These are phyloP conservation scores for Sclerotinia trifoliorum DNA, from an alignment of 2,329 filamentous ascomycete genomes.

Conservation along the genomic window DNA sequence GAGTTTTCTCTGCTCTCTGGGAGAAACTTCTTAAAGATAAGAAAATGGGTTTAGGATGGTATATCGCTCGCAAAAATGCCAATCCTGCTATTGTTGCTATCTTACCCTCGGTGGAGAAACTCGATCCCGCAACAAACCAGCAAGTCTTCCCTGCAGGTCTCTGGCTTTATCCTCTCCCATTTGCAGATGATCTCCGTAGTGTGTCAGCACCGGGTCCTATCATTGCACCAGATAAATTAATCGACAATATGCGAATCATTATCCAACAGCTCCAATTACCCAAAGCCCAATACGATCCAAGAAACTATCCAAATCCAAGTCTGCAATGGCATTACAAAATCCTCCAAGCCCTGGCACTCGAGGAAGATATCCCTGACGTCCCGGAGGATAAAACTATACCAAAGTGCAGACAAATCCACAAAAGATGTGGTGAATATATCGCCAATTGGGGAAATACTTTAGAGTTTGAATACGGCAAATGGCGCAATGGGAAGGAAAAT, in stretches of 20 bases:
- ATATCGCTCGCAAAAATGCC: slow-evolving; percentile 76
- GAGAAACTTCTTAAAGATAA: slow-evolving; percentile 77
- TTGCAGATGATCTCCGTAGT: slow-evolving; percentile 81
- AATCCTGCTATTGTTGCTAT: slow-evolving; percentile 78
- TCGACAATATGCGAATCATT: slow-evolving; percentile 77
- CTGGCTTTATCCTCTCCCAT: slow-evolving; percentile 86
- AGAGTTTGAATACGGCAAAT: slow-evolving; percentile 46
- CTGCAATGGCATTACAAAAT: slow-evolving; percentile 98
- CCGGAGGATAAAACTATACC: slow-evolving; percentile 76
- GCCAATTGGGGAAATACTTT: slow-evolving; percentile 73
- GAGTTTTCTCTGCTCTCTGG: slow-evolving; percentile 88
- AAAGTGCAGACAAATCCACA: slow-evolving; percentile 77
- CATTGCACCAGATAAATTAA: slow-evolving; percentile 66
- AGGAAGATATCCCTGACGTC: slow-evolving; percentile 79
- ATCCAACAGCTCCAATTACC: slow-evolving; percentile 77
- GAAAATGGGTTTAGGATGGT: slow-evolving; percentile 88
- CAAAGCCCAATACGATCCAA: slow-evolving; percentile 78
- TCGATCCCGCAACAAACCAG: slow-evolving; percentile 63
- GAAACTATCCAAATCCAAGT: slow-evolving; percentile 85
- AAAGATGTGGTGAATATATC: slow-evolving; percentile 77
- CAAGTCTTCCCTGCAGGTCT: slow-evolving; percentile 77
- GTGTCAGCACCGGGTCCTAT: slow-evolving; percentile 57
- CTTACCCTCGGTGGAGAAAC: slow-evolving; percentile 68
- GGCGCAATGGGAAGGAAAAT: not conserved
- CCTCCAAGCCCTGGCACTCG: slow-evolving; percentile 83